Base-by-base conservation (phyloP, 768 basidiomycete genomes). In the Russula compacta region DNA sequence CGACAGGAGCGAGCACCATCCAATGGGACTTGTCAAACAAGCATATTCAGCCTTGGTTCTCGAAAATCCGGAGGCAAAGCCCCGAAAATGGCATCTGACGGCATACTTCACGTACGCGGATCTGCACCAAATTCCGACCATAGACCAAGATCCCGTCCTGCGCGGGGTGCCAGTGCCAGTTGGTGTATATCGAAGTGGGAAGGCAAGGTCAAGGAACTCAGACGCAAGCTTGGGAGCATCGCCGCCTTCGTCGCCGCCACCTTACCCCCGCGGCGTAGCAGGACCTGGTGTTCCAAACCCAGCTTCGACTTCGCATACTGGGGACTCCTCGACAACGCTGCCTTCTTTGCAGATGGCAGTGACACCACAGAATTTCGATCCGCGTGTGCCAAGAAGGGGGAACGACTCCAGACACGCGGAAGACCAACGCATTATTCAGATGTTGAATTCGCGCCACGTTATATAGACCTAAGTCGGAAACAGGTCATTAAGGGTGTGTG, bases 11-110 rank as follows among this genome's bases (percentile, higher is more conserved):
- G 75, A 77, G 12, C 76, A 77, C 51, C 79, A 79, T 54, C 81
- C 83, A 52, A 66, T 75, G 12, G 84, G 84, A 21, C 75, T 87
- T 53, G 80, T 86, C 56, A 86, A 86, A 70, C 84, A 85, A 69
- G 83, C 84, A n/a, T 87, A 87, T 69, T 85, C 84, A 17, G 84
- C 82, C 24, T 83, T 79, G 78, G 81, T 85, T 14, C 68, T 74
- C 24, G 72, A 76, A 46, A 71, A 76, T 55, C 75, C 76, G 21
- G 76, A 76, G 58, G 71, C 75, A 6, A 75, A 71, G 62, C 81
- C 81, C 50, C 77, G 81, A 67, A 86, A 85, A 71, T 85, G 83
- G 83, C 85, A 85, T 69, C 73, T 86, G 59, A 84, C 84, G 51
- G 72, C 73, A 40, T 77, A 75, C 61, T 75, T 76, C 70, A 75